These are phyloP conservation scores for Metarhizium robertsii DNA, from an alignment of 2,329 filamentous ascomycete genomes.

Conservation along the genomic window DNA sequence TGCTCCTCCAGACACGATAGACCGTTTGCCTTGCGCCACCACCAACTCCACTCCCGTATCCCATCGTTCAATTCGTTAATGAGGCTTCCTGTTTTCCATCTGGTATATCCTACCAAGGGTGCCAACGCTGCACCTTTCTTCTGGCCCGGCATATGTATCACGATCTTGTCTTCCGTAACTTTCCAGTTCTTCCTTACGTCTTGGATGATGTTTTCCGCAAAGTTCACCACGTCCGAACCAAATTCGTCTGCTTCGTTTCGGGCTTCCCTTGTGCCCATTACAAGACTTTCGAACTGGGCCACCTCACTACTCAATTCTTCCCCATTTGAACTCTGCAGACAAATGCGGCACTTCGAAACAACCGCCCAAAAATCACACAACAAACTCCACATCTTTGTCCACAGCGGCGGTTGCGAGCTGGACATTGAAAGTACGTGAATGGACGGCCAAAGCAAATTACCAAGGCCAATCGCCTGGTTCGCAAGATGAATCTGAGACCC, in stretches of 20 bases:
- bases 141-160: conserved; percentile 29
- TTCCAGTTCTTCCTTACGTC: conserved; percentile 39
- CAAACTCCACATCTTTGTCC: conserved; percentile 11
- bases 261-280: conserved; percentile 11
- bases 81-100: conserved; percentile 22
- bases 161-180: conserved; percentile 20
- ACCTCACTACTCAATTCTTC: conserved; percentile 9
- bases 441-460: conserved; percentile 22
- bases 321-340: conserved; percentile 9
- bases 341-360: conserved; percentile 10
- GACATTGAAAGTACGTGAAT: conserved; percentile 14
- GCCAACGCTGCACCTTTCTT: conserved; percentile 19
- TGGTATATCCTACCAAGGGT: conserved; percentile 23
- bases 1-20: background rate
- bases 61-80: conserved; percentile 21
- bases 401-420: conserved; percentile 5
- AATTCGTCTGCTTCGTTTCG: background rate
- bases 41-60: conserved; percentile 23
- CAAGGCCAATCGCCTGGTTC: conserved; percentile 17
- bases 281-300: conserved; percentile 12
- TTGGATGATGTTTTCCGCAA: conserved; percentile 31
- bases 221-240: conserved; percentile 26
- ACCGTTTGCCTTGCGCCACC: conserved; percentile 16
- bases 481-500: conserved; percentile 18
- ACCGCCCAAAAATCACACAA: conserved; percentile 12